These are phyloP conservation scores for Ophiostoma angusticollis DNA, from an alignment of 2,329 filamentous ascomycete species.

Conservation along the genomic window DNA sequence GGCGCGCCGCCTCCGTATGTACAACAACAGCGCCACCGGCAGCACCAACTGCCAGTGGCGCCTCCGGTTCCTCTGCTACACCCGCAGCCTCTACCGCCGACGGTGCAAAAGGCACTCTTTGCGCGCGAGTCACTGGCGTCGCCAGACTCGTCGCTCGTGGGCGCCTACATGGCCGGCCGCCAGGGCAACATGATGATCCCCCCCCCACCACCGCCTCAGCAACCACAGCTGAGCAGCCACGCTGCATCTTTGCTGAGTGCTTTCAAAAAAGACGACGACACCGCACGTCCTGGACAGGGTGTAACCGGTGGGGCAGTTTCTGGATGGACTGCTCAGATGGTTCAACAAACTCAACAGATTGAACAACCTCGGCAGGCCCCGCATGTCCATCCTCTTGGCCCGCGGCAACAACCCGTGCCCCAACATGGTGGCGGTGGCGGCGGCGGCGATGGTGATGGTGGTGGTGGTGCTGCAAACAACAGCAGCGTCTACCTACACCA, in stretches of 20 bases:
- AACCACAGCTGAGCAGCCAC: slow-evolving; percentile 21
- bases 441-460: too few relatives aligned
- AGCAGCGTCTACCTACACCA: too few relatives aligned
- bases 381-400: too few relatives aligned
- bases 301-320: neutral
- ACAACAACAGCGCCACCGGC: slow-evolving; percentile 1
- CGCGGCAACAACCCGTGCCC: too few relatives aligned
- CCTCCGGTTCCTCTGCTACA: slow-evolving; percentile 24
- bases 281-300: neutral
- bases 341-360: neutral
- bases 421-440: too few relatives aligned
- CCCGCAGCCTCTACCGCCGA: slow-evolving; percentile 41
- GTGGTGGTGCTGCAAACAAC: too few relatives aligned
- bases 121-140: slow-evolving; percentile 27
- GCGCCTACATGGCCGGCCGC: neutral
- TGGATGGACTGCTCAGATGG: slow-evolving; percentile 2
- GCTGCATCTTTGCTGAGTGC: slow-evolving; percentile 26
- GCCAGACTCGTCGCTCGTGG: slow-evolving; percentile 18
- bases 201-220: slow-evolving; percentile 15
- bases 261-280: slow-evolving; percentile 22
- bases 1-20: neutral
- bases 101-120: slow-evolving; percentile 41
- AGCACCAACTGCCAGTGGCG: neutral
- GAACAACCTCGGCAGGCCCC: neutral
- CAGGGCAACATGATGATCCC: neutral